Base-by-base conservation (phyloP, 371 early-diverging fungal genomes). In the Mucor sp. region DNA sequence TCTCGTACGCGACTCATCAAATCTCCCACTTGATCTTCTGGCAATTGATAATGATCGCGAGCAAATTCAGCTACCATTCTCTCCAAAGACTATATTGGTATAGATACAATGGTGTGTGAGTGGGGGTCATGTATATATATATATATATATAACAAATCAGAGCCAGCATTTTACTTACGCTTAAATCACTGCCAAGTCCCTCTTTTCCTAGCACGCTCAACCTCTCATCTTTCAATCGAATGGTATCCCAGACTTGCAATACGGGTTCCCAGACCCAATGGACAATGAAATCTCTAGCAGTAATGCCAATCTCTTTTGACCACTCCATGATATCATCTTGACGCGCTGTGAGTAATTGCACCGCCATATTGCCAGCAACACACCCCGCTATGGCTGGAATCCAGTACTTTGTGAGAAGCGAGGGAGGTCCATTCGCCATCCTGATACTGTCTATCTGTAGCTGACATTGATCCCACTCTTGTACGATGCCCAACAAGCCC, bases 41-140 rank as follows among this genome's bases (percentile, higher is more conserved):
- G 65, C 7, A 85, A 44, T 12, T 83, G 66, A 39, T 83, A 80
- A 37, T 88, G 81, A 23, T 90, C 87, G 33, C 69, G 69, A 19
- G 92, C 94, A 83, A 95, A 96, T 5, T 89, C 87, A 11, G 90
- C 70, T 3, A 95, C 93, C 96, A 97, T 97, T 9, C 92, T 76
- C 64, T 95, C 95, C 19, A 97, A 77, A 62, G 93, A 91, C 85
- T 91, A 70, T 91, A 70, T 84, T 90, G 69, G 17, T 48, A 21
- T 35, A 12, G 23, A 41, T 15, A 15, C 21, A 9, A 23, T 37
- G 6, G 11, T 15, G 30, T 30, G n/a, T n/a, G n/a, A n/a, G n/a
- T n/a, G n/a, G n/a, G n/a, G n/a, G 30, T 30, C 30, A 30, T 30
- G 30, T 30, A 30, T n/a, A n/a, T n/a, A n/a, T n/a, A n/a, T n/a